Conservation (phyloP, 2,329 filamentous ascomycete genomes). For the Capronia coronata region DNA sequence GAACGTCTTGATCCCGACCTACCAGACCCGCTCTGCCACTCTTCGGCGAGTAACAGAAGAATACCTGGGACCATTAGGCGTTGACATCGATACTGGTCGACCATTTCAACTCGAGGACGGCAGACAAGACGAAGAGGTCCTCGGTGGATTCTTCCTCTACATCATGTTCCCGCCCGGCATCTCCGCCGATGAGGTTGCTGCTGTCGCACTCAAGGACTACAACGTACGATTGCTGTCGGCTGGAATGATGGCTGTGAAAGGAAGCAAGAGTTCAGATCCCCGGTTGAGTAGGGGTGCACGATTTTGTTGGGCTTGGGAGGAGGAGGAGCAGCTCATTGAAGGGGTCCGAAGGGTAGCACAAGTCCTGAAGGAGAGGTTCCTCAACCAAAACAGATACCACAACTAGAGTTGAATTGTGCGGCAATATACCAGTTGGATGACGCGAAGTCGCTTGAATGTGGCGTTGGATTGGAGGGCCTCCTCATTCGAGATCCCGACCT, state of each 20-base stretch:
- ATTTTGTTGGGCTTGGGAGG: slow-evolving; percentile 68
- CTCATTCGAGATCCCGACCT: too few relatives aligned
- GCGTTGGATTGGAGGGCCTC: too few relatives aligned
- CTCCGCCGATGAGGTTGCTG: slow-evolving; percentile 50
- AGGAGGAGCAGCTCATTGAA: slow-evolving; percentile 58
- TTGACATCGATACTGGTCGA: slow-evolving; percentile 30
- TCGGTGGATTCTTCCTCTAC: slow-evolving; percentile 83
- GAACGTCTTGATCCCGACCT: slow-evolving; percentile 49
- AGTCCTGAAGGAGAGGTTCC: slow-evolving; percentile 3
- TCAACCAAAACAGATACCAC: slow-evolving; percentile 24
- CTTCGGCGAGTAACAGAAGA: slow-evolving; percentile 54
- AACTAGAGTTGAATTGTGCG: too few relatives aligned
- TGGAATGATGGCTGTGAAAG: slow-evolving; percentile 45
- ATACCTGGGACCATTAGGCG: slow-evolving; percentile 56
- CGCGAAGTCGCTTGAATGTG: too few relatives aligned
- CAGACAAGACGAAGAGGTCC: slow-evolving; percentile 40
- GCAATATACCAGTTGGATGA: too few relatives aligned
- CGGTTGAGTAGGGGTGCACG: slow-evolving; percentile 55
- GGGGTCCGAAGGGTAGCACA: slow-evolving; percentile 50
- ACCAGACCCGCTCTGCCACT: slow-evolving; percentile 45
- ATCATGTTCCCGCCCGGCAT: slow-evolving; percentile 53
- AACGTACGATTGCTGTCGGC: slow-evolving; percentile 57
- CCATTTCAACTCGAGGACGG: background rate
- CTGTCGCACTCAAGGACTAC: slow-evolving; percentile 54
- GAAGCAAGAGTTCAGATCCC: slow-evolving; percentile 31